Percentiles rank a stretch among this genome's conserved stretches.
Evolutionary conservation across 2,329 filamentous ascomycete species (phyloP).

Genomic region (Sclerotinia glacialis): DNA sequence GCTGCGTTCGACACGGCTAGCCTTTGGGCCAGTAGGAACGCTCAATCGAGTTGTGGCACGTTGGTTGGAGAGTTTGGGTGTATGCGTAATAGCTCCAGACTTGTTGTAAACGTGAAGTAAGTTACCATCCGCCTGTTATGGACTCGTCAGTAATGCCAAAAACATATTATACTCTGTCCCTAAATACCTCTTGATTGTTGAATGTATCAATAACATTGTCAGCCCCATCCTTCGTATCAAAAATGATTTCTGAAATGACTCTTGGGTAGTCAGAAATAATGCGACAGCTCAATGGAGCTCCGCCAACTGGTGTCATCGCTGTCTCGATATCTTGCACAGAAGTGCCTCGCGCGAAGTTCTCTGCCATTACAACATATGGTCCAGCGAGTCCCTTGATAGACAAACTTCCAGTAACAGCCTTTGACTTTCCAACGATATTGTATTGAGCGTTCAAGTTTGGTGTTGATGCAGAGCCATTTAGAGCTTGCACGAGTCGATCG

Average conservation of each 20-base stretch:
- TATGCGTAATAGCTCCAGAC: slow-evolving; percentile 41
- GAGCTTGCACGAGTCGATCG: slow-evolving; percentile 33
- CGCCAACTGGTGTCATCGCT: slow-evolving; percentile 73
- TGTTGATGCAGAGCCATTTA: slow-evolving; percentile 36
- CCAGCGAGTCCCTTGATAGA: slow-evolving; percentile 72
- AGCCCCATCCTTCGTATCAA: slow-evolving; percentile 68
- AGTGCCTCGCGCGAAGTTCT: slow-evolving; percentile 80
- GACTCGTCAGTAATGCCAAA: slow-evolving; percentile 6
- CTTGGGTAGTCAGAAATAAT: slow-evolving; percentile 66
- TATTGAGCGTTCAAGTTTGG: slow-evolving; percentile 39
- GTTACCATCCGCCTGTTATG: slow-evolving; percentile 65
- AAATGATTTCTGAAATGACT: slow-evolving; percentile 74
- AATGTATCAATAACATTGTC: slow-evolving; percentile 73
- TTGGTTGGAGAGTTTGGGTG: not conserved
- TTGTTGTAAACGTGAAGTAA: slow-evolving; percentile 72
- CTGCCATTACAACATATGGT: slow-evolving; percentile 69
- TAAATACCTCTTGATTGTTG: slow-evolving; percentile 70
- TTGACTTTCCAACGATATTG: slow-evolving; percentile 40
- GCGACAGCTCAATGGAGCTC: slow-evolving; percentile 63
- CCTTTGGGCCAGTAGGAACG: slow-evolving; percentile 37
- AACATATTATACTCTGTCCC: not conserved
- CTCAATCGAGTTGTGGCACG: slow-evolving; percentile 10
- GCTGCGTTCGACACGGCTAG: slow-evolving; percentile 31
- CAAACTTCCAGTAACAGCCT: slow-evolving; percentile 49
- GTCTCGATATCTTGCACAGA: slow-evolving; percentile 80